These are phyloP conservation scores for Irpex sp. DNA, from an alignment of 1,284 basidiomycete species.

Conservation along the genomic window DNA sequence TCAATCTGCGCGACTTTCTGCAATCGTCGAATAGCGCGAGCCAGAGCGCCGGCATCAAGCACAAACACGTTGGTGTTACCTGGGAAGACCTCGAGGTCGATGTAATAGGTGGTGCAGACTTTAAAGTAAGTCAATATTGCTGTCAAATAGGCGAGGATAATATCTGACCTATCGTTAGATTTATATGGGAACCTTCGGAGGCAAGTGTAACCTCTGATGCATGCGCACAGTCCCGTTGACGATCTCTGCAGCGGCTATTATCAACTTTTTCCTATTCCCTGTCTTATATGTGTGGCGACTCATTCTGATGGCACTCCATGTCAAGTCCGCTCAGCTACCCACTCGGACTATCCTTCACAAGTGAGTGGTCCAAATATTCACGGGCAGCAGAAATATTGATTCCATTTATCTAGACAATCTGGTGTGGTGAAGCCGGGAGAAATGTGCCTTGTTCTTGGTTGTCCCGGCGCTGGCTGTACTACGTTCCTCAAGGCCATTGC, in stretches of 20 bases:
- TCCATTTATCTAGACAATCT: constrained; percentile 47
- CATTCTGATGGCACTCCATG: constrained; percentile 53
- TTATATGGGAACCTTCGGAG: constrained; percentile 62
- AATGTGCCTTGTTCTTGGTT: constrained; percentile 72
- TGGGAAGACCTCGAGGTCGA: constrained; percentile 77
- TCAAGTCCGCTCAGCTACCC: constrained; percentile 42
- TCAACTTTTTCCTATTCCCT: constrained; percentile 53
- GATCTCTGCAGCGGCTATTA: constrained; percentile 49
- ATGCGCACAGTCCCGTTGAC: constrained; percentile 1
- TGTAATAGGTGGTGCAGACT: constrained; percentile 58
- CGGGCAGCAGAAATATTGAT: not conserved
- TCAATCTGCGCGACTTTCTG: constrained; percentile 78
- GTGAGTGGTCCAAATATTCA: constrained; percentile 38
- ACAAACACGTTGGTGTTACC: constrained; percentile 81
- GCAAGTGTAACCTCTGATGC: constrained; percentile 30
- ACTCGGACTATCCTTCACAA: constrained; percentile 57
- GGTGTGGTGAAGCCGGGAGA: constrained; percentile 68
- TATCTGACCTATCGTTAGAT: constrained; percentile 36
- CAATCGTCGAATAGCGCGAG: constrained; percentile 62
- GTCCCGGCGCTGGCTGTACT: constrained; percentile 79
- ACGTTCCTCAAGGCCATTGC: constrained; percentile 79
- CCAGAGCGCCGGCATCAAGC: constrained; percentile 72
- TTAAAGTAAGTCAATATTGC: constrained; percentile 41
- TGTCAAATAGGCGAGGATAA: not conserved
- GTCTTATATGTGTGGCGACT: constrained; percentile 46